Conservation (phyloP, 192 early-diverging fungal genomes). For the Backusella morwellensis region DNA sequence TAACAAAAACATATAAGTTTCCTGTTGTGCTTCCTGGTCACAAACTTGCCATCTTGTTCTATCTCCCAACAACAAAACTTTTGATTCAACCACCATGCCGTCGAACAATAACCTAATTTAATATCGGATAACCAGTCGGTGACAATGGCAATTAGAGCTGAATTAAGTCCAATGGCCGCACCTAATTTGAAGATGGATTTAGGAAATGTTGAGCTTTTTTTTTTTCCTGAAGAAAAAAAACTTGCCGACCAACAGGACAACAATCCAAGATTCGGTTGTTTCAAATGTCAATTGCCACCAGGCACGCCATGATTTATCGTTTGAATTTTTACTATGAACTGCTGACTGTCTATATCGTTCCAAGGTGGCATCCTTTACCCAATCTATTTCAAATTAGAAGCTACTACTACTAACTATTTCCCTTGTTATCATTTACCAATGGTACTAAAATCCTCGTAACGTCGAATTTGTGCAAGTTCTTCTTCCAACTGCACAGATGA, state of each 20-base stretch:
- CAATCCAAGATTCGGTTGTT: conserved; percentile 80
- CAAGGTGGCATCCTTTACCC: conserved; percentile 63
- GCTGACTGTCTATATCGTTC: conserved; percentile 55
- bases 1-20: neutral
- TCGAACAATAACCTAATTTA: conserved; percentile 79
- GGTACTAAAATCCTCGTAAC: conserved; percentile 69
- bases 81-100: conserved; percentile 87
- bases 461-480: conserved; percentile 46
- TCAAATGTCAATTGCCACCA: conserved; percentile 60
- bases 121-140: conserved; percentile 91
- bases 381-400: conserved; percentile 42
- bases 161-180: conserved; percentile 75
- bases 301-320: conserved; percentile 48
- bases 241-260: conserved; percentile 77
- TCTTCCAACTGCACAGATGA: conserved; percentile 35
- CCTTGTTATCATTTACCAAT: conserved; percentile 41
- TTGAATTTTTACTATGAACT: conserved; percentile 31
- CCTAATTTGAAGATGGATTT: conserved; percentile 21
- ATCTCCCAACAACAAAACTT: conserved; percentile 92
- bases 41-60: conserved; percentile 49
- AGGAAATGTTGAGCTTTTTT: too few relatives aligned
- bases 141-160: conserved; percentile 85
- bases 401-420: neutral
- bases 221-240: neutral
- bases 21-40: too few relatives aligned